phyloP scores from a whole-genome alignment of 805 yeast species.

The Starmerella sirachaensis region DNA sequence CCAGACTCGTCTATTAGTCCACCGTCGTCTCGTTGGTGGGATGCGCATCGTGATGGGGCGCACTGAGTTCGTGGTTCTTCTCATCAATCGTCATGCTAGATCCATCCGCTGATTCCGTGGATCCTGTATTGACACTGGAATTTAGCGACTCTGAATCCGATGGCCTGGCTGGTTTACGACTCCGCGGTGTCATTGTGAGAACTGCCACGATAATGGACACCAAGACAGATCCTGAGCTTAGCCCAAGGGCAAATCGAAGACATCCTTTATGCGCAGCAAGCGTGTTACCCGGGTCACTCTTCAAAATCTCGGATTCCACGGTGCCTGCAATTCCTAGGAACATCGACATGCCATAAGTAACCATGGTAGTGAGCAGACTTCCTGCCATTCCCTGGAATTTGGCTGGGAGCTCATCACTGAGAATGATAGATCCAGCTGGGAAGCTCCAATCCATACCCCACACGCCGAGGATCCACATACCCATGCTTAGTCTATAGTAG shows the following conservation, averaged over 20 bases:
- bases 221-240: constrained; percentile 14
- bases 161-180: no score
- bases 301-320: constrained; percentile 15
- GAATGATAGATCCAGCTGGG: constrained; percentile 57
- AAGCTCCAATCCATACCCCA: constrained; percentile 66
- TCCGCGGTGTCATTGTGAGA: constrained; percentile 4
- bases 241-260: constrained; percentile 16
- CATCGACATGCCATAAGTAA: constrained; percentile 61
- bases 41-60: no score
- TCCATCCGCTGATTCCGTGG: no score
- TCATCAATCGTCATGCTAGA: no score
- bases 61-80: no score
- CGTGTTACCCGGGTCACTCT: constrained; percentile 10
- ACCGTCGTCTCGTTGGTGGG: no score
- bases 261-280: constrained; percentile 13
- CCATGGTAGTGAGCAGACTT: constrained; percentile 55
- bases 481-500: background rate
- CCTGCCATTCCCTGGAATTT: constrained; percentile 71
- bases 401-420: constrained; percentile 48
- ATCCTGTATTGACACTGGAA: no score
- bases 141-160: no score
- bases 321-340: constrained; percentile 56
- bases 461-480: background rate
- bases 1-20: no score
- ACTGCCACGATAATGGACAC: constrained; percentile 12